Evolutionary conservation across 2,329 filamentous ascomycete species (phyloP), one percentile per base, ranked within the genome.

Genomic region (Colletotrichum sp.): DNA sequence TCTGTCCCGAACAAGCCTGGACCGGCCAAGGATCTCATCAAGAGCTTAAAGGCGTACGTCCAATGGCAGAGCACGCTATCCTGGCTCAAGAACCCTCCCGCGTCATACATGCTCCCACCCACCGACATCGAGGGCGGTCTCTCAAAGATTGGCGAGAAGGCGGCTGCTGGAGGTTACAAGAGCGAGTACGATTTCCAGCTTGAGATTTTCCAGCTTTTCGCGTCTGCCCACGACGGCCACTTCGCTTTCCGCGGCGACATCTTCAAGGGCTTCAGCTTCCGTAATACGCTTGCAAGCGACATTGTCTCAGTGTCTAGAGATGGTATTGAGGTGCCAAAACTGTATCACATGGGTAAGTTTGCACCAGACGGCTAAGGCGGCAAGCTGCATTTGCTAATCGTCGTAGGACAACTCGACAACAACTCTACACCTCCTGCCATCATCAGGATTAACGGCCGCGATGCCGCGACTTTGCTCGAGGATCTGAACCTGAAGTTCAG

Each of bases 181-280:
- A 89, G 86, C 80, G 90, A 92, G 79, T 91, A 89, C 79, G 87
- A 89, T 9, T 91, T 92, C 77, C 88, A 91, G 78, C 77, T 84
- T 9, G 89, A 90, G 32, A 84, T 95, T 4, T 82, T 86, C 44
- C 82, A 91, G 9, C 85, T 92, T 44, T 79, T 80, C 44, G 86
- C 87, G 28, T 85, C 85, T 2, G 89, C 90, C 5, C 92, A 94
- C 78, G 93, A 95, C 80, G 92, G 92, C 2, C 93, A 95, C 80
- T 92, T 93, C 67, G 84, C 86, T 3, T 92, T 89, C 79, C 83
- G 88, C 16, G 89, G 90, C 4, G 89, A 92, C 77, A 84, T 88
- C 6, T 85, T 92, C 16, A 87, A 86, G 57, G 86, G 90, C 1
- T 91, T 92, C 62, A 84, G 30, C 81, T 89, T 79, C 84, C 86